Evolutionary conservation across 1,284 basidiomycete species (phyloP), one percentile per base, ranked within the genome.

Genomic region (Bjerkandera adusta): DNA sequence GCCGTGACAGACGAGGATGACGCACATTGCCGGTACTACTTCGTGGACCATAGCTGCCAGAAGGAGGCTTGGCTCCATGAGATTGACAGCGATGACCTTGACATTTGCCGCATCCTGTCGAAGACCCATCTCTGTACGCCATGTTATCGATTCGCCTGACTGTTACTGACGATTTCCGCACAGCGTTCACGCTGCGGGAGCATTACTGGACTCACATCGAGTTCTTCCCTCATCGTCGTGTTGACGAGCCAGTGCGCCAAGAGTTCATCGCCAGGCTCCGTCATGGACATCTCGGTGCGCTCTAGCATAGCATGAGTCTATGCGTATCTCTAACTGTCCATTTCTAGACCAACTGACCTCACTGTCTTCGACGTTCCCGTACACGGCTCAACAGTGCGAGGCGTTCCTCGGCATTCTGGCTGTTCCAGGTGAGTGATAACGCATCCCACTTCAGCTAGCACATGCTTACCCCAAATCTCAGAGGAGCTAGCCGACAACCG

Each of bases 171-270:
- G n/a, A n/a, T n/a, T n/a, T n/a, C n/a, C n/a, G n/a, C n/a, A n/a
- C n/a, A n/a, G n/a, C n/a, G n/a, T 49, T 45, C 26, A 21, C 50
- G n/a, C 36, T 64, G 11, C 53, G 60, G 26, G 56, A 59, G 40
- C 61, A 63, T 30, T 65, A 64, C 30, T 65, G 63, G 62, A 54
- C 43, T 4, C 61, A 64, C 45, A 35, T 55, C 24, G 61, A 64
- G 43, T 65, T 53, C 35, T 65, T 63, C 41, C 63, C 63, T 6
- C 57, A 63, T 45, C 48, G 47, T 5, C 13, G 47, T 1, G 42
- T 61, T 12, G 35, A 47, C 12, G 13, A n/a, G 8, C 26, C 21
- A 0, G 32, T 49, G 16, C 48, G 51, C 3, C 21, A 43, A 11
- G 56, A 57, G 21, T 50, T 64, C 1, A 42, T 54, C 26, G 46